Conservation (phyloP, 2,329 filamentous ascomycete genomes). For the Stagonosporopsis cucurbitacearum region DNA sequence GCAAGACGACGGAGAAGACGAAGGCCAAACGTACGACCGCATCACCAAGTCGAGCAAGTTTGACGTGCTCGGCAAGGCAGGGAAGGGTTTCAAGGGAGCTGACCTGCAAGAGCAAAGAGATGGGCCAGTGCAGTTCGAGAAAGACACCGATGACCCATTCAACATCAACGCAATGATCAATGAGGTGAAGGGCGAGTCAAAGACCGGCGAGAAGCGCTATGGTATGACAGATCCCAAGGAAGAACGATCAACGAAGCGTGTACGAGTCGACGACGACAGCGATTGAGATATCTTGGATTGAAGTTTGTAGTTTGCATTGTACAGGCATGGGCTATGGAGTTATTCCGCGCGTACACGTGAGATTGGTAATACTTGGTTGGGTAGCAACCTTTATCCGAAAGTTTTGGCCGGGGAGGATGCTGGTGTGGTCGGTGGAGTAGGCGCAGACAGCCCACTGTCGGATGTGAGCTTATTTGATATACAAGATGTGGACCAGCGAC, state of each 20-base stretch:
- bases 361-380: constrained; percentile 5
- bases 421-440: constrained; percentile 6
- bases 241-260: constrained; percentile 68
- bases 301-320: constrained; percentile 1
- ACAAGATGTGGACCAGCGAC: background rate
- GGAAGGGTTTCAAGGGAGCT: constrained; percentile 86
- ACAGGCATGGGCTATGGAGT: constrained; percentile 4
- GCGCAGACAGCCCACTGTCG: constrained; percentile 1
- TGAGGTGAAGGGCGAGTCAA: constrained; percentile 71
- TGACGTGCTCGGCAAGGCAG: constrained; percentile 82
- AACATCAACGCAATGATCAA: constrained; percentile 93
- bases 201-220: constrained; percentile 72
- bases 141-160: constrained; percentile 85
- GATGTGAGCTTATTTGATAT: constrained; percentile 3
- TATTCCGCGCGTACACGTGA: constrained; percentile 7
- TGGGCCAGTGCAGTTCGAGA: constrained; percentile 96
- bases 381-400: constrained; percentile 4
- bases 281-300: constrained; percentile 25
- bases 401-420: constrained; percentile 5
- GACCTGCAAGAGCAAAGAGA: constrained; percentile 83
- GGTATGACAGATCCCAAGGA: constrained; percentile 70
- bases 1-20: constrained; percentile 76
- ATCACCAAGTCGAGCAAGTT: constrained; percentile 88
- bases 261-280: constrained; percentile 76
- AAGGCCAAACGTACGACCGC: constrained; percentile 81